Evolutionary conservation across 2,329 filamentous ascomycete genomes (phyloP), one percentile per base, ranked within the genome.

Genomic region (Penicillium sp.): DNA sequence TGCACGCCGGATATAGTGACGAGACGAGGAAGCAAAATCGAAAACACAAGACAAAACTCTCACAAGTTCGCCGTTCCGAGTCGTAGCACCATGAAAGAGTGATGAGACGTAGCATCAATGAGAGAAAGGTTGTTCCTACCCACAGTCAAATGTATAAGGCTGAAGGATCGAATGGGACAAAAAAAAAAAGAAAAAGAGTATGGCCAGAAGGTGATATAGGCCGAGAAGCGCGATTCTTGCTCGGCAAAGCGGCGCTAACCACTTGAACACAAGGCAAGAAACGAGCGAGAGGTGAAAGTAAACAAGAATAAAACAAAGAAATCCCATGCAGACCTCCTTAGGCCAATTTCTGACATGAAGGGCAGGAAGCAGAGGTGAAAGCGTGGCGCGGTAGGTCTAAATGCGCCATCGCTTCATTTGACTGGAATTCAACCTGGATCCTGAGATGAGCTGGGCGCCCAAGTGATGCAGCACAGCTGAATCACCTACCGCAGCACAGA

Each of bases 401-500:
- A 49, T 45, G 43, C 53, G 55, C 60, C 55, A 54, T 55, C 38
- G 45, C 53, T 55, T 59, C 49, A 58, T 56, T 64, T 57, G 38
- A 53, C 50, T 62, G 55, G 45, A 61, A 59, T 64, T 75, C 72
- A 75, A 71, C 73, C 73, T 75, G 68, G 53, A 67, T 62, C 61
- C 60, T 62, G 53, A 61, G 44, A 67, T 68, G 63, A 68, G 66
- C 61, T 57, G 60, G 62, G 62, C 59, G 62, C 57, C 49, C 57
- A 57, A 57, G 39, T 51, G 50, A 58, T 41, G 50, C 59, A 59
- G 57, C 61, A 63, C 57, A 56, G 51, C 57, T 47, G 42, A 58
- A 67, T 72, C 69, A 77, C 75, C 70, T 78, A 84, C 91, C 91
- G 79, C 93, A 97, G 86, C 93, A 97, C 58, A 97, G 81, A 59